Conservation (phyloP, 306 rosid species). For the Quercus parvula region DNA sequence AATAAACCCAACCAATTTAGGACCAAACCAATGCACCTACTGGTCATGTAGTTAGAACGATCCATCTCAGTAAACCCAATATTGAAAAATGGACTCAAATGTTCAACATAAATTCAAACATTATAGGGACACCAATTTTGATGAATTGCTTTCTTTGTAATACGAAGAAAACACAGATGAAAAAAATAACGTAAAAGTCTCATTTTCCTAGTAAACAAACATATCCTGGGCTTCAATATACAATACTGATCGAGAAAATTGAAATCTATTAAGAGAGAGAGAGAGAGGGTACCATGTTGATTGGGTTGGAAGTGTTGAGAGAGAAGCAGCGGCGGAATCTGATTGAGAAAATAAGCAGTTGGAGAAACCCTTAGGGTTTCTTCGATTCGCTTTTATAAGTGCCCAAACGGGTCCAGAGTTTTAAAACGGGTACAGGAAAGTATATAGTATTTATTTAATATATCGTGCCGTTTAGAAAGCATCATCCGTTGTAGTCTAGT, state of each 20-base stretch:
- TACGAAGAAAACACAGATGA: background rate
- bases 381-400: background rate
- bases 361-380: slow-evolving; percentile 20
- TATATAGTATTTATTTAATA: too few species aligned
- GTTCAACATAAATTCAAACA: too few species aligned
- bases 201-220: background rate
- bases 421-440: too few species aligned
- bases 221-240: background rate
- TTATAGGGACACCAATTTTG: background rate
- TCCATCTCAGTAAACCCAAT: too few species aligned
- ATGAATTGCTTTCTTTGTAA: background rate
- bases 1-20: background rate
- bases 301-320: background rate
- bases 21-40: background rate
- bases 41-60: too few species aligned
- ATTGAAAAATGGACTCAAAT: too few species aligned
- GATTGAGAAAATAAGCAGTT: background rate
- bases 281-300: slow-evolving; percentile 27
- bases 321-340: background rate
- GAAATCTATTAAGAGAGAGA: background rate
- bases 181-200: background rate
- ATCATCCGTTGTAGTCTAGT: slow-evolving; percentile 39
- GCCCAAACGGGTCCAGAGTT: too few species aligned
- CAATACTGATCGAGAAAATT: background rate
- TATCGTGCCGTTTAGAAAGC: accelerated